phyloP scores from a whole-genome alignment of 2,329 filamentous ascomycete species.

The Pseudocercospora vitis region DNA sequence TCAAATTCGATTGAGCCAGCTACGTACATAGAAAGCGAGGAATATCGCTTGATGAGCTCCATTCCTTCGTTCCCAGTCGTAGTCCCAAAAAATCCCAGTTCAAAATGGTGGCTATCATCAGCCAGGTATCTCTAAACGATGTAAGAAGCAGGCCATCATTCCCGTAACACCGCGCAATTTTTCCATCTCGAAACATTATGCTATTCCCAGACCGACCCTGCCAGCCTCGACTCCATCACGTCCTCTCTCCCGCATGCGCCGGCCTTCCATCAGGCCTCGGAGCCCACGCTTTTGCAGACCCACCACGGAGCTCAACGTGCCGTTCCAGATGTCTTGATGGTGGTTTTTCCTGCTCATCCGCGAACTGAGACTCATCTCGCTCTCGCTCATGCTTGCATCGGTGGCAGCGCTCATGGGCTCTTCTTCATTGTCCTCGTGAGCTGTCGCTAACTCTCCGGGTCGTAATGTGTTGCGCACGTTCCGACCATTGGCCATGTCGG shows the following conservation, averaged over 20 bases:
- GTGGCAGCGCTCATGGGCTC: slow-evolving; percentile 40
- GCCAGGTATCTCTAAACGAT: slow-evolving; percentile 7
- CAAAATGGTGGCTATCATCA: slow-evolving; percentile 5
- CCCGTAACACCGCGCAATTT: background rate
- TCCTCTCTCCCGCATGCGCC: slow-evolving; percentile 74
- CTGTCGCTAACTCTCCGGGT: slow-evolving; percentile 35
- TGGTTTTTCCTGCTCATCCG: slow-evolving; percentile 42
- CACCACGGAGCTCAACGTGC: slow-evolving; percentile 83
- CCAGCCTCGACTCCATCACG: slow-evolving; percentile 39
- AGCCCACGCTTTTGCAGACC: slow-evolving; percentile 92
- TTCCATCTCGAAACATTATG: slow-evolving; percentile 18
- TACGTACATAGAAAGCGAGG: background rate
- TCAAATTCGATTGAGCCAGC: background rate
- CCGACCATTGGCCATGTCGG: slow-evolving; percentile 47
- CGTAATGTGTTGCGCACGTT: slow-evolving; percentile 39
- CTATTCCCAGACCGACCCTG: slow-evolving; percentile 41
- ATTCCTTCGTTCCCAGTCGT: background rate
- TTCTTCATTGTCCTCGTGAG: slow-evolving; percentile 39
- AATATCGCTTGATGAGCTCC: background rate
- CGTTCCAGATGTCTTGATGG: slow-evolving; percentile 74
- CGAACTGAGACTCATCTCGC: slow-evolving; percentile 35
- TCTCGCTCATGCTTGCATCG: slow-evolving; percentile 38
- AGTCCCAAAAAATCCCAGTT: background rate
- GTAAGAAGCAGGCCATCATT: background rate
- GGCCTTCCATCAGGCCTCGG: slow-evolving; percentile 89